Base-by-base conservation (phyloP, 2,329 filamentous ascomycete genomes). In the Colletotrichum graminicola region DNA sequence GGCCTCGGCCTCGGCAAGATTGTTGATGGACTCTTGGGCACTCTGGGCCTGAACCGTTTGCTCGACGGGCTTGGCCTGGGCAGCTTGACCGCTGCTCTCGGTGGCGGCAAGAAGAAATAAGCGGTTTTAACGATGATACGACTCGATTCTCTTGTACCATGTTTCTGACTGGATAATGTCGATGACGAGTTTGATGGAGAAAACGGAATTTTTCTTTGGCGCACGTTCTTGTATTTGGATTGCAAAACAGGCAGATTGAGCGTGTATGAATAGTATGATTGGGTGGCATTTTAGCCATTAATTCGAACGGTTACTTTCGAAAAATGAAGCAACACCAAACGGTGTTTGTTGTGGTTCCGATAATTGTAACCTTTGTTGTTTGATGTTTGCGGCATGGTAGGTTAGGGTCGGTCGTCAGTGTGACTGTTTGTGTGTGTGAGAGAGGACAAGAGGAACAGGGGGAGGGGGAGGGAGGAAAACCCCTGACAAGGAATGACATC, bases 1-100 rank as follows among this genome's bases (percentile, higher is more conserved):
- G 93, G 92, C 6, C 89, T 97, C 36, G 94, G 94, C 68, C 88
- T 97, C 1, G 94, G 94, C 71, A 92, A 92, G 21, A 81, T 97
- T 0, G 89, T 97, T 75, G 93, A 95, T 74, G 91, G 91, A 60
- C 84, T 97, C 4, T 87, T 97, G 1, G 92, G 93, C 67, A 92
- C 92, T 1, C 82, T 96, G 26, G 93, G 93, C 18, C 86, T 97
- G 71, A 90, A 91, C 81, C 93, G 93, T 79, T 84, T 96, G 26
- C 87, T 97, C 21, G 89, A 90, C 10, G 88, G 92, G 2, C 87
- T 97, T 36, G 94, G 94, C 73, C 82, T 94, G 0, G 86, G 87
- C 4, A 77, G 79, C 1, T 73, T 87, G 32, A 80, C 84, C 5
- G 80, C 80, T 5, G 77, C 82, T 0, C 73, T 87, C 11, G 85